Evolutionary conservation across 2,329 filamentous ascomycete species (phyloP), one percentile per base, ranked within the genome.

Genomic region (Verticillium zaregamsianum): DNA sequence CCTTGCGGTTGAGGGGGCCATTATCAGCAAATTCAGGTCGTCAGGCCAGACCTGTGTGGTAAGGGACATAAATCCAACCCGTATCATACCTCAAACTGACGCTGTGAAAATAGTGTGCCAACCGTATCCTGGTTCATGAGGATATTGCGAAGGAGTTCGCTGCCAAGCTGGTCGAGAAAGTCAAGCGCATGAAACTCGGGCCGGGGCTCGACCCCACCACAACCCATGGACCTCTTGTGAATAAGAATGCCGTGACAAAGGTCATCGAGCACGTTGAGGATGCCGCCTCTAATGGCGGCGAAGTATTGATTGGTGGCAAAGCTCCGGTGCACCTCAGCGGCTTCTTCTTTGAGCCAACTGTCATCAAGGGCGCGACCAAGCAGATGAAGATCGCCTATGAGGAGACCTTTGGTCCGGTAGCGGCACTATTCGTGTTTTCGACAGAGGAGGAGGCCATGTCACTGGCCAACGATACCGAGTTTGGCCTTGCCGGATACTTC

Each of bases 331-430:
- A 88, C 37, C 77, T 90, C 2, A 88, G 88, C 1, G 74, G 78
- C 14, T 89, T 90, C 74, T 92, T 90, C 75, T 91, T 86, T 75
- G 79, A 90, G 66, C 88, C 88, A 0, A 91, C 89, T 0, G 86
- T 92, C 32, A 79, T 92, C 60, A 82, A 85, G 15, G 83, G 85
- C 57, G 88, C 90, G 81, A 90, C 76, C 15, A 78, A 80, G 65
- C 82, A 88, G 49, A 92, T 91, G 89, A 75, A 81, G 62, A 77
- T 92, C 63, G 83, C 86, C 31, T 78, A 79, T 1, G 89, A 92
- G 66, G 89, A 92, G 73, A 91, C 88, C 0, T 92, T 92, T 68
- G 89, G 88, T 1, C 90, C 89, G 2, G 82, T 92, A 0, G 87
- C 88, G 0, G 88, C 86, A 1, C 72, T 92, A 2, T 90, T 90